Conservation (phyloP, 805 yeast genomes). For the Candida ipomoeae region DNA sequence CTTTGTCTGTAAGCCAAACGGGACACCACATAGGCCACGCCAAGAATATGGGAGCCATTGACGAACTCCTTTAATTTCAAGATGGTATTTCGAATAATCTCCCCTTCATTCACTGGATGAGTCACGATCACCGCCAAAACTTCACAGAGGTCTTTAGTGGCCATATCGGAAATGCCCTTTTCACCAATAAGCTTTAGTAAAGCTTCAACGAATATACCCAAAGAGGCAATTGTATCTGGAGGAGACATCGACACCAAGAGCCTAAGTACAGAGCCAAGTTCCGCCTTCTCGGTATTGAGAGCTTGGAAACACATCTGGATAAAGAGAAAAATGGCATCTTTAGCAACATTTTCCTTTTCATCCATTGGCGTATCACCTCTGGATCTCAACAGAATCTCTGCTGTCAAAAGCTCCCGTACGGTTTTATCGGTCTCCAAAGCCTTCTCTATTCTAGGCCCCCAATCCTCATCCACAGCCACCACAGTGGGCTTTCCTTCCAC, state of each 20-base stretch:
- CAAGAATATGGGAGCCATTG: conserved; percentile 18
- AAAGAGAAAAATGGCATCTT: conserved; percentile 18
- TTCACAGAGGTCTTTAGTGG: conserved; percentile 35
- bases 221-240: conserved; percentile 19
- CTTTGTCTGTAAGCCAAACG: conserved; percentile 36
- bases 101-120: conserved; percentile 26
- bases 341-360: conserved; percentile 11
- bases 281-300: conserved; percentile 20
- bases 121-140: conserved; percentile 48
- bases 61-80: neutral
- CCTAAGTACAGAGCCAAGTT: conserved; percentile 36
- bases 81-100: conserved; percentile 2
- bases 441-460: conserved; percentile 66
- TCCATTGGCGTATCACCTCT: conserved; percentile 17
- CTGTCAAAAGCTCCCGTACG: conserved; percentile 34
- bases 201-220: conserved; percentile 16
- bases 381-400: conserved; percentile 18
- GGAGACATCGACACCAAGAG: conserved; percentile 32
- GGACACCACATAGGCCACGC: conserved; percentile 44
- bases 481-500: conserved; percentile 49
- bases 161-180: conserved; percentile 19
- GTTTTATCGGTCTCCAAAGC: conserved; percentile 59
- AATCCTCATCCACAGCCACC: conserved; percentile 64
- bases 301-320: conserved; percentile 37
- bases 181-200: conserved; percentile 25